These are phyloP conservation scores for Alternaria triticimaculans DNA, from an alignment of 2,329 filamentous ascomycete species.

Conservation along the genomic window DNA sequence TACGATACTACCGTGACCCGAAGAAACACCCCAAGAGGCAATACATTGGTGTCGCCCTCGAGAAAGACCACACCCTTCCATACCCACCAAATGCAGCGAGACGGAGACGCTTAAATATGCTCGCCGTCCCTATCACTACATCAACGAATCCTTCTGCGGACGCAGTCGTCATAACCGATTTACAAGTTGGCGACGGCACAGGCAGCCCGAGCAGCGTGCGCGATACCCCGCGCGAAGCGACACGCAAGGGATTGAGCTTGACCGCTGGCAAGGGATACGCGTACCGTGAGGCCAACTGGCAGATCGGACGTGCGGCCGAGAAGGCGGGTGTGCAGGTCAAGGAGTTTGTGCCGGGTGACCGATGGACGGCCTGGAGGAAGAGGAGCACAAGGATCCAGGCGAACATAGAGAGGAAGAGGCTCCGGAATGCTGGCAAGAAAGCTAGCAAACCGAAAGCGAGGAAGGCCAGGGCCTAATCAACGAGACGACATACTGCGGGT, in stretches of 20 bases:
- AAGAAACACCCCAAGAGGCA: conserved; percentile 81
- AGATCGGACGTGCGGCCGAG: conserved; percentile 70
- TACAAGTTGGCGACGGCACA: conserved; percentile 8
- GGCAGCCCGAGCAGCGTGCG: conserved; percentile 22
- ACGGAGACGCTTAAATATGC: conserved; percentile 77
- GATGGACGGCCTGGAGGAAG: conserved; percentile 72
- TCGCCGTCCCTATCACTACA: conserved; percentile 52
- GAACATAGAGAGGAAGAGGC: conserved; percentile 62
- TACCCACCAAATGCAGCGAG: conserved; percentile 76
- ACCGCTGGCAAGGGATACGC: conserved; percentile 62
- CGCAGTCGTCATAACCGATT: conserved; percentile 29
- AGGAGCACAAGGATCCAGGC: conserved; percentile 58
- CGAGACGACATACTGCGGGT: not conserved
- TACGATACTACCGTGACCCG: conserved; percentile 95
- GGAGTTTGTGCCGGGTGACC: conserved; percentile 63
- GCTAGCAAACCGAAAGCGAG: conserved; percentile 39
- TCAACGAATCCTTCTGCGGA: conserved; percentile 21
- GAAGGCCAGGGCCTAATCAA: conserved; percentile 23
- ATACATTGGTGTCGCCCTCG: conserved; percentile 92
- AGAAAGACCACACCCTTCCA: conserved; percentile 80
- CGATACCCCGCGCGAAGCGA: conserved; percentile 41
- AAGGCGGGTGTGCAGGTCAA: conserved; percentile 63
- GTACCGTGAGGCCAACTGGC: conserved; percentile 71
- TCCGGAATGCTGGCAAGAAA: conserved; percentile 55
- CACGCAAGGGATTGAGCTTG: conserved; percentile 37